phyloP scores from a whole-genome alignment of 2,329 filamentous ascomycete genomes.

The Colletotrichum melonis region DNA sequence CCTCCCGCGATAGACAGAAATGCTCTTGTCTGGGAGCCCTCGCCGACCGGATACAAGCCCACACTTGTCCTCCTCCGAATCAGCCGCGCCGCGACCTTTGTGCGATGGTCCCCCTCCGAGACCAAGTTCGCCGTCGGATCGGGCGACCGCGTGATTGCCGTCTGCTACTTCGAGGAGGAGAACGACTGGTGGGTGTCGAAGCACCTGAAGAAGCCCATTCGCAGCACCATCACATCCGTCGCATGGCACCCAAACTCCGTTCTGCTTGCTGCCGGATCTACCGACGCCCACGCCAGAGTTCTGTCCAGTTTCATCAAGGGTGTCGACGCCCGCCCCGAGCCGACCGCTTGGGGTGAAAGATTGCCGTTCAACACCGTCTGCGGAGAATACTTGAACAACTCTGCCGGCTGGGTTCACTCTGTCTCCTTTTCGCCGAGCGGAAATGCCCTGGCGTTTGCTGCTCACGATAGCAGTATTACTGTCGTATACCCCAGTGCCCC shows the following conservation, averaged over 20 bases:
- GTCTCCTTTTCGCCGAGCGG: constrained; percentile 94
- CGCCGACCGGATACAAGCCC: constrained; percentile 93
- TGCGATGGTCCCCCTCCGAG: constrained; percentile 96
- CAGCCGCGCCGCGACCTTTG: constrained; percentile 95
- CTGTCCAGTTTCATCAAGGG: constrained; percentile 98
- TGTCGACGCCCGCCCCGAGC: constrained; percentile 85
- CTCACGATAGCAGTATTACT: constrained; percentile 96
- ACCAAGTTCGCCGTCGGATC: constrained; percentile 98
- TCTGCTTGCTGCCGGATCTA: constrained; percentile 93
- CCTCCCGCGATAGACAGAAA: constrained; percentile 79
- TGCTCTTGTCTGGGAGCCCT: constrained; percentile 97
- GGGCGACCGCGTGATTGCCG: constrained; percentile 91
- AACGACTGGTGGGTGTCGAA: constrained; percentile 99
- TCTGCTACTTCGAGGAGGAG: constrained; percentile 99
- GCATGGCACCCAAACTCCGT: constrained; percentile 99
- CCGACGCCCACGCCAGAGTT: constrained; percentile 94
- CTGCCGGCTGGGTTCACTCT: constrained; percentile 95
- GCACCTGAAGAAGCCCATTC: constrained; percentile 98
- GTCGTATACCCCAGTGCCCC: constrained; percentile 94
- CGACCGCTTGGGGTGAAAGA: constrained; percentile 92
- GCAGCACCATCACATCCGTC: constrained; percentile 94
- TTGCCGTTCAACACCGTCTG: constrained; percentile 98
- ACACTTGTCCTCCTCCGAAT: constrained; percentile 97
- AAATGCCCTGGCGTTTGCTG: constrained; percentile 91
- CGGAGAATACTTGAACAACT: constrained; percentile 95